These are phyloP conservation scores for Kwoniella sp. DNA, from an alignment of 768 basidiomycete species.

Conservation along the genomic window DNA sequence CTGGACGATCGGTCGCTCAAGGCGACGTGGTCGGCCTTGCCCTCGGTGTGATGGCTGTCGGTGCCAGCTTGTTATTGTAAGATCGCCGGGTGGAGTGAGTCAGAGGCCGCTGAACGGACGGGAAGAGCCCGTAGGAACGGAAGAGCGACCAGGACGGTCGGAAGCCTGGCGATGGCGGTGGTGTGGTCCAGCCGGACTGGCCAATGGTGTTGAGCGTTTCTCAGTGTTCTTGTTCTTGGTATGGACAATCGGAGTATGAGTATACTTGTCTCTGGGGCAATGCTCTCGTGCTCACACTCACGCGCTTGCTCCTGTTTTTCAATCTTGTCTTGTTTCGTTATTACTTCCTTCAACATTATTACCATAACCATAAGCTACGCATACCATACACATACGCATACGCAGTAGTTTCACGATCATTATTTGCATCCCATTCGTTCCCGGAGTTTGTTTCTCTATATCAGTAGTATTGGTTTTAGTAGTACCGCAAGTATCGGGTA, in stretches of 20 bases:
- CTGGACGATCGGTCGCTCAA: conserved; percentile 9
- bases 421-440: too few relatives aligned
- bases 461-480: too few relatives aligned
- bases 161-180: too few relatives aligned
- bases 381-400: background rate
- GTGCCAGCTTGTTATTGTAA: conserved; percentile 30
- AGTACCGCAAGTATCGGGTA: too few relatives aligned
- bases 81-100: background rate
- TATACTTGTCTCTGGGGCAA: background rate
- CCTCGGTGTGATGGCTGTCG: conserved; percentile 25
- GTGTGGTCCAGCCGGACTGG: background rate
- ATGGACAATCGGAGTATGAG: background rate
- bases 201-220: background rate
- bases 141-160: background rate
- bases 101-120: too few relatives aligned
- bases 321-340: background rate
- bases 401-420: too few relatives aligned
- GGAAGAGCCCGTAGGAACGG: too few relatives aligned
- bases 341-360: too few relatives aligned
- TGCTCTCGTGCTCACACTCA: background rate
- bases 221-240: background rate
- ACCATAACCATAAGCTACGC: too few relatives aligned
- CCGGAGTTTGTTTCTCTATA: too few relatives aligned
- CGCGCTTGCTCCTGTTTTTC: background rate
- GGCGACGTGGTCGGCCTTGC: conserved; percentile 25